These are phyloP conservation scores for Potentilla sterilis DNA, from an alignment of 306 rosid species.

Conservation along the genomic window DNA sequence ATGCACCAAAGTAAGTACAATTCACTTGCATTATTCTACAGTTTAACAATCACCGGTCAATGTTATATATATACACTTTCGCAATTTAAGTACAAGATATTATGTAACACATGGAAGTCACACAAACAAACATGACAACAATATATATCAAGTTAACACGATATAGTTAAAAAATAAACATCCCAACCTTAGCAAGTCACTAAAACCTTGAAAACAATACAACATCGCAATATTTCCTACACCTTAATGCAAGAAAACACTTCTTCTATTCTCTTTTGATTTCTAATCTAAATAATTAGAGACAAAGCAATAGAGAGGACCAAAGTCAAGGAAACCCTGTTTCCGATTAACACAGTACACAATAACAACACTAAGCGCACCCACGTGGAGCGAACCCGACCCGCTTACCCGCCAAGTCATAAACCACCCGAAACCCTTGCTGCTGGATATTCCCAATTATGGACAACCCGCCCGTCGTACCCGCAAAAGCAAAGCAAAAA, in stretches of 20 bases:
- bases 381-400: constrained; percentile 91
- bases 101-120: no score
- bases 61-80: no score
- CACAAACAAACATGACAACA: no score
- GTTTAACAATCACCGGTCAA: no score
- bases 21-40: no score
- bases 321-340: constrained; percentile 1
- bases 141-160: no score
- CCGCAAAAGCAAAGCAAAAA: constrained; percentile 96
- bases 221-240: neutral
- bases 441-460: constrained; percentile 93
- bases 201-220: neutral
- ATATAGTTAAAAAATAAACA: no score
- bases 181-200: neutral
- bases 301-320: neutral
- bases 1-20: no score
- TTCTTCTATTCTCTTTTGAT: constrained; percentile 1
- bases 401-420: constrained; percentile 64
- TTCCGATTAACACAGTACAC: neutral
- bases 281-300: neutral
- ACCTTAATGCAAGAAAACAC: constrained; percentile 11
- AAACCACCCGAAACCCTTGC: constrained; percentile 87
- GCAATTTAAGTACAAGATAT: no score
- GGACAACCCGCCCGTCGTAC: constrained; percentile 77
- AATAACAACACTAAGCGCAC: constrained; percentile 37